Percentiles rank a stretch among this genome's conserved stretches.
Conservation (phyloP, 495 filamentous ascomycete genomes). For the Penicillium steckii region DNA sequence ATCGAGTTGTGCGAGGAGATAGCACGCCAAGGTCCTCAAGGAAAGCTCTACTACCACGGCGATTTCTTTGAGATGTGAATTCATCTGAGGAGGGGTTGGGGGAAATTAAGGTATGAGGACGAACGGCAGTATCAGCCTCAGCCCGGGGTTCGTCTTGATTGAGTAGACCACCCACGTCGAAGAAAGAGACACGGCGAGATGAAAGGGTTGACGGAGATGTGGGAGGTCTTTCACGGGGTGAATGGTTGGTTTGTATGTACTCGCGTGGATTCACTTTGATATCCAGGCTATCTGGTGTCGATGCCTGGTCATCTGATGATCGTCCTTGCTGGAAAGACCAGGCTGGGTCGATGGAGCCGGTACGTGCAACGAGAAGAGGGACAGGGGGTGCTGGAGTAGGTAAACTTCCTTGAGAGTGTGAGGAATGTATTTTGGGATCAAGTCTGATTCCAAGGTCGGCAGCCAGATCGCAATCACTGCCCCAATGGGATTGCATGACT, state of each 20-base stretch:
- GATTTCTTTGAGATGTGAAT: constrained; percentile 10
- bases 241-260: constrained; percentile 33
- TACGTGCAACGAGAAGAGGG: constrained; percentile 23
- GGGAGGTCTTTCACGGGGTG: constrained; percentile 14
- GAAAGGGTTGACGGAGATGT: constrained; percentile 19
- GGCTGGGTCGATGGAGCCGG: constrained; percentile 28
- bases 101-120: not conserved
- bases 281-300: constrained; percentile 33
- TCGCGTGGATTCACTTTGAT: constrained; percentile 37
- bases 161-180: constrained; percentile 69
- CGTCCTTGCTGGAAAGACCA: constrained; percentile 32
- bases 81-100: not conserved
- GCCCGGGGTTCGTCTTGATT: constrained; percentile 28
- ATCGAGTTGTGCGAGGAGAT: constrained; percentile 20
- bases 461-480: constrained; percentile 78
- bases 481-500: constrained; percentile 65
- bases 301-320: constrained; percentile 24
- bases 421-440: constrained; percentile 55
- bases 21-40: constrained; percentile 57
- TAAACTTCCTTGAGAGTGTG: not conserved
- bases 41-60: constrained; percentile 49
- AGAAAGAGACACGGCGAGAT: constrained; percentile 59
- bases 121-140: constrained; percentile 13
- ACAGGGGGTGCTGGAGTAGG: constrained; percentile 35
- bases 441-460: constrained; percentile 67